Percentiles rank a stretch among this genome's conserved stretches.
phyloP scores from a whole-genome alignment of 352 stramenopile species.

The Blastocystis sp. region DNA sequence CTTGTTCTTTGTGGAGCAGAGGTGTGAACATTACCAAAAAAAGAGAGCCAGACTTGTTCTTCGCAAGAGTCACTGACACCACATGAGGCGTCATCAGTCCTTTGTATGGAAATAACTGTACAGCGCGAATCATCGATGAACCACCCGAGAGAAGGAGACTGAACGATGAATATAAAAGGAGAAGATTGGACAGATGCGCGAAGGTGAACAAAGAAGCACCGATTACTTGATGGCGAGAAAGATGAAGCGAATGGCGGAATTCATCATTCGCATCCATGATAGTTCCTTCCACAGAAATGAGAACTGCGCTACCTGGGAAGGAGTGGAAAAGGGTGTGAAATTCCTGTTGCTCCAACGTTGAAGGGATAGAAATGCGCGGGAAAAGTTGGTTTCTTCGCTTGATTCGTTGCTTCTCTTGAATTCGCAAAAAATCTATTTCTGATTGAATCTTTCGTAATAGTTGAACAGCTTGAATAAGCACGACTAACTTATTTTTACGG shows the following conservation, averaged over 20 bases:
- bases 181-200: background rate
- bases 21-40: background rate
- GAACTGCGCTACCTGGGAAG: background rate
- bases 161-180: slow-evolving; percentile 14
- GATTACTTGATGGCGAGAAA: background rate
- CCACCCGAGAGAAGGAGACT: background rate
- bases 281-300: background rate
- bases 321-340: background rate
- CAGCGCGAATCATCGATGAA: background rate
- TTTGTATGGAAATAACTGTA: background rate
- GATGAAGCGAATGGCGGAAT: background rate
- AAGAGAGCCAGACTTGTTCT: background rate
- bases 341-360: background rate
- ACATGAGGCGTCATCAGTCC: background rate
- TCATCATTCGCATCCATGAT: slow-evolving; percentile 7
- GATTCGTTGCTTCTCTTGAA: background rate
- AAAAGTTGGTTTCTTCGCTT: background rate
- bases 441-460: background rate
- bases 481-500: slow-evolving; percentile 14
- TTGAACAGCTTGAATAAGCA: background rate
- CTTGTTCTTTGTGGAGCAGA: background rate
- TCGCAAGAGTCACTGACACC: background rate
- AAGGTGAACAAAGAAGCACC: slow-evolving; percentile 1
- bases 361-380: background rate
- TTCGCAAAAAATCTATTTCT: background rate